phyloP scores from a whole-genome alignment of 805 yeast species.

The Wickerhamiella azymoides region DNA sequence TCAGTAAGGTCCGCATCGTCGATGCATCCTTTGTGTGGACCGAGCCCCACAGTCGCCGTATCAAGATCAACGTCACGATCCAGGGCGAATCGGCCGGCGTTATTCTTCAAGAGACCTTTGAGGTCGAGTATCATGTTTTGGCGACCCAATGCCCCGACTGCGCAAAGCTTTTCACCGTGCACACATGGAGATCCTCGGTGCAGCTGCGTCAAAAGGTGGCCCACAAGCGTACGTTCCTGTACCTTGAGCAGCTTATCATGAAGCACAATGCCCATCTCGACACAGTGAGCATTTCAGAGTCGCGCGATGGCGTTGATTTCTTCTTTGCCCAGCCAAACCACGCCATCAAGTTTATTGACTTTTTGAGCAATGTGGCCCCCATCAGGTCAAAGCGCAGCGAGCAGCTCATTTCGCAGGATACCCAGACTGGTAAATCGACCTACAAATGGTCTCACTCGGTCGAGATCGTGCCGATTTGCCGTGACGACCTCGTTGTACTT shows the following conservation, averaged over 20 bases:
- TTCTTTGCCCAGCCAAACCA: slow-evolving; percentile 79
- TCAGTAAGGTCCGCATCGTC: slow-evolving; percentile 70
- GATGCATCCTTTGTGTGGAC: slow-evolving; percentile 97
- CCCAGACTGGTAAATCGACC: slow-evolving; percentile 74
- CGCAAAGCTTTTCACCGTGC: slow-evolving; percentile 91
- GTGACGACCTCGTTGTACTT: slow-evolving; percentile 86
- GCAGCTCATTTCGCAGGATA: slow-evolving; percentile 83
- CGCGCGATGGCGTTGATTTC: slow-evolving; percentile 90
- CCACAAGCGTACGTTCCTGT: slow-evolving; percentile 92
- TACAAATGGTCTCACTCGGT: slow-evolving; percentile 87
- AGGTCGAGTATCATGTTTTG: slow-evolving; percentile 82
- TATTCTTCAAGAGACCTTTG: slow-evolving; percentile 85
- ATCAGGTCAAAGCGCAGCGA: slow-evolving; percentile 70
- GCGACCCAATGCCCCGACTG: slow-evolving; percentile 98
- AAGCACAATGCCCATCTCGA: slow-evolving; percentile 87
- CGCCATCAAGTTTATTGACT: slow-evolving; percentile 89
- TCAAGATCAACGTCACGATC: slow-evolving; percentile 78
- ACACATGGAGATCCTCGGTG: slow-evolving; percentile 96
- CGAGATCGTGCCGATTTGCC: slow-evolving; percentile 91
- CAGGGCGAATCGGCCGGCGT: slow-evolving; percentile 94
- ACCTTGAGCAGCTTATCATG: slow-evolving; percentile 86
- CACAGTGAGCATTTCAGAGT: slow-evolving; percentile 84
- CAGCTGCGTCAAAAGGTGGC: slow-evolving; percentile 96
- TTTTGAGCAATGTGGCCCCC: slow-evolving; percentile 74
- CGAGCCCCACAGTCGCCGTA: slow-evolving; percentile 95